A percentile compares a stretch with the other conserved stretches of the same genome.
These are phyloP conservation scores for Hexamita inflata DNA, from an alignment of 208 protist species.

Conservation along the genomic window DNA sequence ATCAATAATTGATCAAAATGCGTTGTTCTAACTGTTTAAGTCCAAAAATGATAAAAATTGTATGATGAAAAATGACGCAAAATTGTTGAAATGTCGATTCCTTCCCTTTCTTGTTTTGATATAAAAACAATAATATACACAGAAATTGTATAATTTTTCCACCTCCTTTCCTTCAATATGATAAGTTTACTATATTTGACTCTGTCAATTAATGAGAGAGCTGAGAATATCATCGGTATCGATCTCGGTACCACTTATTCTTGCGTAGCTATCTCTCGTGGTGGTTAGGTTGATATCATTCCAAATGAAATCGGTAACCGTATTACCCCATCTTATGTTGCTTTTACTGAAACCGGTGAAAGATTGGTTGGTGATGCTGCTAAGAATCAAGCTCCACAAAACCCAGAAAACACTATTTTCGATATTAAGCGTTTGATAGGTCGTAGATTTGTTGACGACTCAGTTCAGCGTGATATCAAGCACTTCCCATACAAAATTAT, in stretches of 20 bases:
- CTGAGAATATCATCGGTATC: constrained; percentile 36
- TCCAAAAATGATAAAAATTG: no score
- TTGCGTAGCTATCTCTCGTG: constrained; percentile 28
- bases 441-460: constrained; percentile 54
- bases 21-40: no score
- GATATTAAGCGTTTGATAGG: constrained; percentile 74
- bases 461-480: constrained; percentile 41
- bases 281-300: constrained; percentile 55
- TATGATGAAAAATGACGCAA: no score
- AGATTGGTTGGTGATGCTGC: constrained; percentile 60
- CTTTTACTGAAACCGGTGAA: constrained; percentile 63
- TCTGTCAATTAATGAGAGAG: no score
- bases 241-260: constrained; percentile 41
- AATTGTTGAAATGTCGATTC: no score
- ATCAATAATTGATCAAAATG: no score
- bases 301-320: constrained; percentile 58
- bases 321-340: constrained; percentile 65
- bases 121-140: no score
- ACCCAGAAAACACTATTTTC: constrained; percentile 71
- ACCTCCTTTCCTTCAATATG: no score
- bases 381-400: constrained; percentile 64
- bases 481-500: constrained; percentile 69
- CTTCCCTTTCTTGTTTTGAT: no score
- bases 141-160: no score
- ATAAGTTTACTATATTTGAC: no score